Conservation (phyloP, 73 alveolate genomes). For the Paramecium biaurelia region DNA sequence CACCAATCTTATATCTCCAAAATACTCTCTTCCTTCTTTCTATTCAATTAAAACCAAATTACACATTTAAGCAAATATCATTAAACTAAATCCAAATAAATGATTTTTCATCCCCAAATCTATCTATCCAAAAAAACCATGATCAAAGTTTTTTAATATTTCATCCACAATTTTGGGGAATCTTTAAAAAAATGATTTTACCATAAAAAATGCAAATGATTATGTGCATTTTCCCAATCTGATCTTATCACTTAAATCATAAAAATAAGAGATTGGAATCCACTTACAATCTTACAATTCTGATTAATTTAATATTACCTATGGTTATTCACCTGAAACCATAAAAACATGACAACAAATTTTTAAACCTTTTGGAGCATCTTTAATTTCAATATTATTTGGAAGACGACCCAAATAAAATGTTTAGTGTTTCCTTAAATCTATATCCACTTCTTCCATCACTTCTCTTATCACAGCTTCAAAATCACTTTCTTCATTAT, state of each 20-base stretch:
- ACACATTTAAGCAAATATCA: background rate
- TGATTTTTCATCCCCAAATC: constrained; percentile 12
- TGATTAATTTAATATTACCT: background rate
- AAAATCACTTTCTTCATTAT: constrained; percentile 52
- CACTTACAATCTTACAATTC: background rate
- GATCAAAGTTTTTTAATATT: background rate
- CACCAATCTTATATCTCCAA: background rate
- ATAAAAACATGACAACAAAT: background rate
- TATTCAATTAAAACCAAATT: background rate
- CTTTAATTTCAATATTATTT: background rate
- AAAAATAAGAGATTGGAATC: background rate
- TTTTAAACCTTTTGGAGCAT: background rate
- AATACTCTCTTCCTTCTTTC: background rate
- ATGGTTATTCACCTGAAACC: background rate
- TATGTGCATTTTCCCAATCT: background rate
- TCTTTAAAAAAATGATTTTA: background rate
- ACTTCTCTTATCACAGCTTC: constrained; percentile 64
- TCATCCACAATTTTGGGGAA: background rate
- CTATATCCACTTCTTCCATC: constrained; percentile 58
- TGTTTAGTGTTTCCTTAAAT: background rate
- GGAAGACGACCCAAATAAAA: constrained; percentile 12
- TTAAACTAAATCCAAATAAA: constrained; percentile 7
- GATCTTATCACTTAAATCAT: background rate
- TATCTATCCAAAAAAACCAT: background rate
- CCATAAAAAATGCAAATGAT: background rate